phyloP scores from a whole-genome alignment of 2,329 filamentous ascomycete genomes.

The Hypoxylon sp. region DNA sequence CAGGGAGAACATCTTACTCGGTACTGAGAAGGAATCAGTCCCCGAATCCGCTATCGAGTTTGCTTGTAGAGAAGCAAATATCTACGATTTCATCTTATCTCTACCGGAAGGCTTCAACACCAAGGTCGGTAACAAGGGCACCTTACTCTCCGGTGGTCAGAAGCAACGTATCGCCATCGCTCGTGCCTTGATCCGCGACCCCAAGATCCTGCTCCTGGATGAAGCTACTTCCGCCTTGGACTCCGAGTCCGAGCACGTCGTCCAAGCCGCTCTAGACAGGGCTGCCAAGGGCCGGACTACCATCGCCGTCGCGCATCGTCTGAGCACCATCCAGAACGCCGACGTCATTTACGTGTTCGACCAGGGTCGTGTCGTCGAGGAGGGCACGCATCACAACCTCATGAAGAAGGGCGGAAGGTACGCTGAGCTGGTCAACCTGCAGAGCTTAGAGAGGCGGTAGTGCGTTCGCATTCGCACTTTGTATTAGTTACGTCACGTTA shows the following conservation, averaged over 20 bases:
- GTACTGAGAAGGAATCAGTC: slow-evolving; percentile 75
- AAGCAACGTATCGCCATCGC: slow-evolving; percentile 97
- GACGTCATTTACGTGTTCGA: slow-evolving; percentile 98
- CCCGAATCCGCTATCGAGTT: slow-evolving; percentile 79
- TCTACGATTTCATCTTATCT: slow-evolving; percentile 90
- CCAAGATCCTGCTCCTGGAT: slow-evolving; percentile 86
- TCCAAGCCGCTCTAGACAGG: slow-evolving; percentile 83
- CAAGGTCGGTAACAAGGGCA: slow-evolving; percentile 87
- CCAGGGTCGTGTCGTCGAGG: slow-evolving; percentile 86
- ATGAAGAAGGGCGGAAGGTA: slow-evolving; percentile 79
- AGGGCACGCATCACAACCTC: slow-evolving; percentile 81
- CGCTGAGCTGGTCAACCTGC: slow-evolving; percentile 82
- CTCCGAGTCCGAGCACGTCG: slow-evolving; percentile 81
- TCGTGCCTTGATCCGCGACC: slow-evolving; percentile 88
- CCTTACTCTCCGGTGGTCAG: slow-evolving; percentile 88
- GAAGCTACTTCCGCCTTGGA: slow-evolving; percentile 85
- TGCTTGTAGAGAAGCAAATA: slow-evolving; percentile 91
- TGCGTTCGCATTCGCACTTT: background rate
- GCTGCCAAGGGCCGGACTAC: slow-evolving; percentile 89
- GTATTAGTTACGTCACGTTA: slow-evolving; percentile 5
- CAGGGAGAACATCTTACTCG: slow-evolving; percentile 88
- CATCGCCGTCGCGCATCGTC: slow-evolving; percentile 91
- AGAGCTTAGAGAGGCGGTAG: slow-evolving; percentile 75
- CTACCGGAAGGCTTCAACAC: slow-evolving; percentile 89
- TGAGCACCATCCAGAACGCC: slow-evolving; percentile 94